Evolutionary conservation across 192 early-diverging fungal species (phyloP).

Genomic region (Rhizophagus prolifer): DNA sequence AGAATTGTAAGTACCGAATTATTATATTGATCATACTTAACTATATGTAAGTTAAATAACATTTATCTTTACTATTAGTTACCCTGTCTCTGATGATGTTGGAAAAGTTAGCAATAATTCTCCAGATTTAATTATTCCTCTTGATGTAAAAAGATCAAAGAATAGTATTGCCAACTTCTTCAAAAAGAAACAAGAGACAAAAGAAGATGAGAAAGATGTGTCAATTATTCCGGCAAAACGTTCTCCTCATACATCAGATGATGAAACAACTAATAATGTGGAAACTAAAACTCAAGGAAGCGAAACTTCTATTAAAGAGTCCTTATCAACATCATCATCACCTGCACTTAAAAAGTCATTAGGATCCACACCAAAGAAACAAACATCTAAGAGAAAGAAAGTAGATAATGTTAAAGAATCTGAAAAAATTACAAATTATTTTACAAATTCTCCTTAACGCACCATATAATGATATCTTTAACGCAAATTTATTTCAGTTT

Average conservation of each 20-base stretch:
- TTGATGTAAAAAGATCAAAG: conserved; percentile 29
- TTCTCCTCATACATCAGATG: not conserved
- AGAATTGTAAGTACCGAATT: conserved; percentile 10
- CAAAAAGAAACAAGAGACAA: not conserved
- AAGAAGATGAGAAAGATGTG: not conserved
- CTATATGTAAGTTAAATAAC: not conserved
- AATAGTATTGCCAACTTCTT: not conserved
- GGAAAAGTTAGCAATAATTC: conserved; percentile 47
- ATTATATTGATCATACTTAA: not conserved
- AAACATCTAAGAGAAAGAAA: not conserved
- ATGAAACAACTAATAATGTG: not conserved
- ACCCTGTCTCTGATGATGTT: conserved; percentile 51
- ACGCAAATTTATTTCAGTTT: too few relatives aligned
- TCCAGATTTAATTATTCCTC: conserved; percentile 45
- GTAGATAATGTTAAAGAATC: not conserved
- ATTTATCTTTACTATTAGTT: conserved; percentile 35
- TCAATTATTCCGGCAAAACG: not conserved
- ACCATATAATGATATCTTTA: too few relatives aligned
- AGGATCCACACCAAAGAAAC: not conserved
- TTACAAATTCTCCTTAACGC: not conserved
- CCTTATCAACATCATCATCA: not conserved
- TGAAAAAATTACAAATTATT: conserved; percentile 9
- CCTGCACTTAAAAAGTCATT: not conserved
- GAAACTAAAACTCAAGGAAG: not conserved
- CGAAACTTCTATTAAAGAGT: not conserved